Conservation (phyloP, 768 basidiomycete genomes). For the Tylopilus rubrobrunneus region DNA sequence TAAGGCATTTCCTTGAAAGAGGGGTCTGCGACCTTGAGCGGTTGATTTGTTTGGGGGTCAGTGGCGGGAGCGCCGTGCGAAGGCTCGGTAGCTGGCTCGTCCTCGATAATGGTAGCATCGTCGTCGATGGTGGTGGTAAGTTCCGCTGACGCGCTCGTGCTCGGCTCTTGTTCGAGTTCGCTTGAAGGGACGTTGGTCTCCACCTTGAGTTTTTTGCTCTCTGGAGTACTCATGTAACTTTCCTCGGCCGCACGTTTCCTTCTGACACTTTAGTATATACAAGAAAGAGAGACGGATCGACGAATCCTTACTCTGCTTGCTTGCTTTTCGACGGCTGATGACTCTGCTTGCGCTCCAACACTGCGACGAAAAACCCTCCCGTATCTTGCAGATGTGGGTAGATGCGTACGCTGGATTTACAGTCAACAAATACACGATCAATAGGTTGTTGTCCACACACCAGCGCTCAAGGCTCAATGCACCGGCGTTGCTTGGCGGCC, state of each 20-base stretch:
- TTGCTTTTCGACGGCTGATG: conserved; percentile 1
- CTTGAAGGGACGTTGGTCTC: conserved; percentile 18
- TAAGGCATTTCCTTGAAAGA: conserved; percentile 90
- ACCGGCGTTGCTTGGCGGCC: conserved; percentile 69
- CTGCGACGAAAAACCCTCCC: conserved; percentile 97
- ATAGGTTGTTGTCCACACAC: conserved; percentile 38
- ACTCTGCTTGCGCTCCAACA: conserved; percentile 53
- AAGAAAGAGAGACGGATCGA: background rate
- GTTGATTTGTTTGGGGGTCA: background rate
- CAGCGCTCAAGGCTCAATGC: conserved; percentile 66
- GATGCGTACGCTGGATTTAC: conserved; percentile 64
- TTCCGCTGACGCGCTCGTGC: conserved; percentile 5
- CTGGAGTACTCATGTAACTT: conserved; percentile 35
- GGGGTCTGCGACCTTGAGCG: conserved; percentile 24
- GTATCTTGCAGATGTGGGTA: conserved; percentile 96
- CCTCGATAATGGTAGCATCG: background rate
- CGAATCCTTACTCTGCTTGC: conserved; percentile 12
- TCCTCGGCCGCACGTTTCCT: conserved; percentile 51
- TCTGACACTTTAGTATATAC: background rate
- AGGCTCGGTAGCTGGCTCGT: background rate
- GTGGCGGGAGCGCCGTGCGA: background rate
- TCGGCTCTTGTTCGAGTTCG: conserved; percentile 3
- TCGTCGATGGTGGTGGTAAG: conserved; percentile 2
- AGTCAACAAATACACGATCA: background rate
- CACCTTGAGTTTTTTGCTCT: conserved; percentile 50